Evolutionary conservation across 495 filamentous ascomycete genomes (phyloP), one percentile per base, ranked within the genome.

Genomic region (Hypoxylon fuscum): DNA sequence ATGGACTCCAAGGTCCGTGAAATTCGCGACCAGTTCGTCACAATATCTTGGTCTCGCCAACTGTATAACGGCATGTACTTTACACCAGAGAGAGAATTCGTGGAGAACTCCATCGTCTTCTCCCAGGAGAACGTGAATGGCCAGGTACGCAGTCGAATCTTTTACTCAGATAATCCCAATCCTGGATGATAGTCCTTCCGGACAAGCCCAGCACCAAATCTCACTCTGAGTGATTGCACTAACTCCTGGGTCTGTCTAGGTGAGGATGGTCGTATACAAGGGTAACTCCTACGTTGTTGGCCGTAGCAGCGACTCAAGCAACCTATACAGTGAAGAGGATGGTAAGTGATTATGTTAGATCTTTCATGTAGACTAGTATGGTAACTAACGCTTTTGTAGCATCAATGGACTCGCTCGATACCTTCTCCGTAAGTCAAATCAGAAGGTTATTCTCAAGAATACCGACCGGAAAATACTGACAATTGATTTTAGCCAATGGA

Each of bases 381-480:
- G n/a, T n/a, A n/a, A n/a, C n/a, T n/a, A n/a, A n/a, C n/a, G n/a
- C n/a, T n/a, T n/a, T n/a, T n/a, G n/a, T n/a, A n/a, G n/a, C n/a
- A n/a, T n/a, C n/a, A 62, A 98, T 97, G 94, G 94, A 97, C 77
- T 86, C 87, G 68, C 86, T 96, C 67, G 89, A 85, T 71, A 87
- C 87, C 69, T 96, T 96, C 79, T 80, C 77, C 51, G n/a, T n/a
- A n/a, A n/a, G n/a, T n/a, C n/a, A n/a, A n/a, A n/a, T n/a, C n/a
- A n/a, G n/a, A n/a, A n/a, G n/a, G n/a, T n/a, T n/a, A n/a, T n/a
- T n/a, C n/a, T n/a, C n/a, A n/a, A n/a, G n/a, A n/a, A n/a, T n/a
- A n/a, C n/a, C n/a, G n/a, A n/a, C n/a, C n/a, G n/a, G n/a, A n/a
- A n/a, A n/a, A n/a, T n/a, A n/a, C n/a, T n/a, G n/a, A n/a, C n/a